Evolutionary conservation across 352 stramenopile genomes (phyloP).

Genomic region (Phytopythium sindhum): DNA sequence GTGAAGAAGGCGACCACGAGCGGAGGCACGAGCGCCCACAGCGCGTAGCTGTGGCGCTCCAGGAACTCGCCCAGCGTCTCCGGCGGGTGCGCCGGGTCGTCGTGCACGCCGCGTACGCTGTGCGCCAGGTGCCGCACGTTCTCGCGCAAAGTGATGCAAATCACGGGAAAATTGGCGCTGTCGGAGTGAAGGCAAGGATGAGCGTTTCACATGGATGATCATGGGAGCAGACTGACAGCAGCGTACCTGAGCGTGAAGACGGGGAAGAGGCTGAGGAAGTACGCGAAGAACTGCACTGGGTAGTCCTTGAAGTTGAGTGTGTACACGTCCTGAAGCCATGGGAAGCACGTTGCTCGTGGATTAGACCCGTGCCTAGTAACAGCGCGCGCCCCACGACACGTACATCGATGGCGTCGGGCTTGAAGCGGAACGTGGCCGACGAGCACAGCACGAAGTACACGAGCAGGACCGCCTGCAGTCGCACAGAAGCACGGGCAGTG

Average conservation of each 20-base stretch:
- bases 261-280: slow-evolving; percentile 86
- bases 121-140: slow-evolving; percentile 74
- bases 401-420: slow-evolving; percentile 76
- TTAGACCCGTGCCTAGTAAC: background rate
- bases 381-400: background rate
- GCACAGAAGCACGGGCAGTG: slow-evolving; percentile 1
- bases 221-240: too few relatives aligned
- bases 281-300: slow-evolving; percentile 69
- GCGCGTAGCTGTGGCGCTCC: slow-evolving; percentile 56
- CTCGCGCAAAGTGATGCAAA: slow-evolving; percentile 84
- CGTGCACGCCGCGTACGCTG: slow-evolving; percentile 27
- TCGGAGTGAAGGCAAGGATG: background rate
- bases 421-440: slow-evolving; percentile 79
- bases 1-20: slow-evolving; percentile 85
- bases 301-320: slow-evolving; percentile 89
- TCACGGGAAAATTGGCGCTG: slow-evolving; percentile 83
- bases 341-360: background rate
- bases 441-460: slow-evolving; percentile 80
- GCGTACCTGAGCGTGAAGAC: slow-evolving; percentile 76
- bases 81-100: slow-evolving; percentile 12
- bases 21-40: slow-evolving; percentile 71
- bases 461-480: slow-evolving; percentile 56
- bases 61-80: slow-evolving; percentile 38
- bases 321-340: slow-evolving; percentile 68
- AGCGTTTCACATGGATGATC: background rate